These are phyloP conservation scores for Alternaria ethzedia DNA, from an alignment of 2,329 filamentous ascomycete genomes.

Conservation along the genomic window DNA sequence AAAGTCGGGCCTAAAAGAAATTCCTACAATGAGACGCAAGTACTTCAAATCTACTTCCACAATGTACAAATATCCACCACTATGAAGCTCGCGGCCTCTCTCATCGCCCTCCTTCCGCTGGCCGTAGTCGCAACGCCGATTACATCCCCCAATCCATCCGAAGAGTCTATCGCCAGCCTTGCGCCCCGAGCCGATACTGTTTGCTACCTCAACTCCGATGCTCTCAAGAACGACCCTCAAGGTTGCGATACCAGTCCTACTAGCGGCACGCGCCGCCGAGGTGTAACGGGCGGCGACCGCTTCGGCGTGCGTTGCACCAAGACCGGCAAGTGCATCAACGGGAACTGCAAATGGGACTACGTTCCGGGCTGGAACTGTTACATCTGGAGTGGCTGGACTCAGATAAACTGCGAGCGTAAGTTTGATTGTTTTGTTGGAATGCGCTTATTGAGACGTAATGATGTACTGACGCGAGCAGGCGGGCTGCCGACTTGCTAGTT, in stretches of 20 bases:
- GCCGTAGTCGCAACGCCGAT: not conserved
- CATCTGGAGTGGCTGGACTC: slow-evolving; percentile 7
- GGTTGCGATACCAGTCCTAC: slow-evolving; percentile 3
- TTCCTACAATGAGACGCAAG: not conserved
- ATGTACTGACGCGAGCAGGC: not conserved
- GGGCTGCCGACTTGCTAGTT: not conserved
- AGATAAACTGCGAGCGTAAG: slow-evolving; percentile 1
- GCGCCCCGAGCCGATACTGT: not conserved
- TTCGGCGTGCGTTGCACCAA: slow-evolving; percentile 2
- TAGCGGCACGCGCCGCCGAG: not conserved
- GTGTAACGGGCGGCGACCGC: not conserved
- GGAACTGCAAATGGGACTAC: not conserved
- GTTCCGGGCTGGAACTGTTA: slow-evolving; percentile 1
- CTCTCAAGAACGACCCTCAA: not conserved
- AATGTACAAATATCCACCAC: not conserved
- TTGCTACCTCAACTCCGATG: slow-evolving; percentile 1
- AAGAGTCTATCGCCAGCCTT: not conserved
- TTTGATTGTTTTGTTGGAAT: not conserved
- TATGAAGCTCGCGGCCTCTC: not conserved
- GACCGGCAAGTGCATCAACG: not conserved
- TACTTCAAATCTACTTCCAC: not conserved
- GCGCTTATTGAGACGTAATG: not conserved
- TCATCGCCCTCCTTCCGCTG: not conserved
- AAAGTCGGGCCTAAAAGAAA: rapidly evolving
- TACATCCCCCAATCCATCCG: not conserved